Evolutionary conservation across 306 rosid genomes (phyloP).

Genomic region (Urtica urens): DNA sequence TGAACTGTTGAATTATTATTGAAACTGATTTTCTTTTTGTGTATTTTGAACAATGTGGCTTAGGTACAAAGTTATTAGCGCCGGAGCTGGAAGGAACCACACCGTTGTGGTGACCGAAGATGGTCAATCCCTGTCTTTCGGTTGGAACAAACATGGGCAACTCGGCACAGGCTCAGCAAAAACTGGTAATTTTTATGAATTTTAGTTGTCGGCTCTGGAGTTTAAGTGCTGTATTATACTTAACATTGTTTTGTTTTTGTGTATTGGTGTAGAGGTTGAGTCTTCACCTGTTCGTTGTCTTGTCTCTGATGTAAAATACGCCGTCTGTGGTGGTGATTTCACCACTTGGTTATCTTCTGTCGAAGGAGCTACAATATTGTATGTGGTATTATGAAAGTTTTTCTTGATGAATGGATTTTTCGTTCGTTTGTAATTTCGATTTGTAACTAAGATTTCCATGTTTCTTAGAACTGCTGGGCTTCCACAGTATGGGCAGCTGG

Average conservation of each 20-base stretch:
- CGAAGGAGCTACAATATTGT: conserved; percentile 95
- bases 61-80: conserved; percentile 70
- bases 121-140: conserved; percentile 78
- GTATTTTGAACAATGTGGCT: conserved; percentile 1
- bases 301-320: conserved; percentile 60
- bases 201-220: neutral
- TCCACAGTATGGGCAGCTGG: conserved; percentile 95
- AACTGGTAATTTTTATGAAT: conserved; percentile 47
- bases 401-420: neutral
- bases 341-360: conserved; percentile 78
- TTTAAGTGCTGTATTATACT: neutral
- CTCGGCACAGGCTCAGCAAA: conserved; percentile 67
- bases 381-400: too few relatives aligned
- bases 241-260: neutral
- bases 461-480: conserved; percentile 78
- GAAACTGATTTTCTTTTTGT: neutral
- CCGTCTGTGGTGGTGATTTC: conserved; percentile 82
- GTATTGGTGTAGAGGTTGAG: conserved; percentile 54
- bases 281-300: conserved; percentile 77
- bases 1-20: too few relatives aligned
- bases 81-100: conserved; percentile 82
- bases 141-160: conserved; percentile 98
- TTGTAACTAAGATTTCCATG: conserved; percentile 3
- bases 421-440: neutral
- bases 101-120: conserved; percentile 75